A percentile compares a stretch with the other conserved stretches of the same genome.
phyloP scores from a whole-genome alignment of 139 green algal genomes.

The Coelastrella sp. region DNA sequence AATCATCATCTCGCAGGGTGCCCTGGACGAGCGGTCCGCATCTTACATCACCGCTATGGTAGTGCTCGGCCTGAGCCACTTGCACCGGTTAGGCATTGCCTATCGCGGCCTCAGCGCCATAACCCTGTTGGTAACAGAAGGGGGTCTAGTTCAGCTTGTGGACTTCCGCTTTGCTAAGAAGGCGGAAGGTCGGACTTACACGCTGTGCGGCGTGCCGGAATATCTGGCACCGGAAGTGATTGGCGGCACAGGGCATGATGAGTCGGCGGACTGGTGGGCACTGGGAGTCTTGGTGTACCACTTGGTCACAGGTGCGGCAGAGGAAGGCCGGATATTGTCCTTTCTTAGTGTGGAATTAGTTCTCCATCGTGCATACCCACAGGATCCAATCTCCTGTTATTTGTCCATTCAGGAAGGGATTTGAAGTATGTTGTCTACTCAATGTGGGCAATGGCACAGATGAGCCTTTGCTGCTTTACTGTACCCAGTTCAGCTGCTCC shows the following conservation, averaged over 20 bases:
- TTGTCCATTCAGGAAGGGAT: not conserved
- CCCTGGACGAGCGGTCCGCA: conserved; percentile 59
- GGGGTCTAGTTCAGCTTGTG: conserved; percentile 59
- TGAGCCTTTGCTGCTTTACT: too few relatives aligned
- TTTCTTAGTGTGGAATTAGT: too few relatives aligned
- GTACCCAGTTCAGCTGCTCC: too few relatives aligned
- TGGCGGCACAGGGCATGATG: conserved; percentile 58
- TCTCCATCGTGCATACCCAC: too few relatives aligned
- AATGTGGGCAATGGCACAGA: too few relatives aligned
- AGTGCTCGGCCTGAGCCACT: conserved; percentile 72
- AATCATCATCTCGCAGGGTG: not conserved
- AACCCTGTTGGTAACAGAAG: conserved; percentile 71
- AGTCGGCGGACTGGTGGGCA: conserved; percentile 75
- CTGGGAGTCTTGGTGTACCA: conserved; percentile 81
- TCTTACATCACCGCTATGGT: conserved; percentile 67
- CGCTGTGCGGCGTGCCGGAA: conserved; percentile 81
- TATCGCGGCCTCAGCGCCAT: conserved; percentile 67
- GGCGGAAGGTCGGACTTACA: conserved; percentile 72
- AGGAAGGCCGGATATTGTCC: not conserved
- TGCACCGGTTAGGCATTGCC: conserved; percentile 68
- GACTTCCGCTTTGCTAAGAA: conserved; percentile 74
- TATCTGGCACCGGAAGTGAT: conserved; percentile 80
- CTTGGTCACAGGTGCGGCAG: conserved; percentile 63
- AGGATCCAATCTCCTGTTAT: too few relatives aligned
- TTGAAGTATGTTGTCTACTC: too few relatives aligned